These are phyloP conservation scores for Malus asiatica DNA, from an alignment of 306 rosid genomes.

Conservation along the genomic window DNA sequence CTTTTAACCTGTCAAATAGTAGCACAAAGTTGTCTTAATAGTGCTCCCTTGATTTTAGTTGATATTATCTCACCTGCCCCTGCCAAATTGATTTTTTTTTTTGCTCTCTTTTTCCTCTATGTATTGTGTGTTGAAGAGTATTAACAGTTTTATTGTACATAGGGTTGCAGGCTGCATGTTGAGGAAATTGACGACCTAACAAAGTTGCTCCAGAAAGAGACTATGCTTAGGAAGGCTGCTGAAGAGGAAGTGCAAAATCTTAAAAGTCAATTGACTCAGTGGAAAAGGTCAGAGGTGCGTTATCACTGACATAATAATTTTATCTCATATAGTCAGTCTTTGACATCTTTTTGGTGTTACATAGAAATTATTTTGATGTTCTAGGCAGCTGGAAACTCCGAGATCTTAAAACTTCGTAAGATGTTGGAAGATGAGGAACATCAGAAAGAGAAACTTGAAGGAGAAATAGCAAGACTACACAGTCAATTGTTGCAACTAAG, in stretches of 20 bases:
- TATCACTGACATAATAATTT: slow-evolving; percentile 19
- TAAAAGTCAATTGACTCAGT: slow-evolving; percentile 57
- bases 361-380: slow-evolving; percentile 21
- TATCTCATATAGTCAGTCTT: background rate
- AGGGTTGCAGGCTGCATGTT: slow-evolving; percentile 8
- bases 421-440: slow-evolving; percentile 62
- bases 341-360: slow-evolving; percentile 12
- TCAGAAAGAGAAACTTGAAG: slow-evolving; percentile 75
- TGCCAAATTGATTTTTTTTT: background rate
- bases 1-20: background rate
- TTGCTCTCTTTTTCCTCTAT: background rate
- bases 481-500: slow-evolving; percentile 80
- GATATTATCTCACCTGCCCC: background rate
- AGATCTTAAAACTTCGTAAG: slow-evolving; percentile 61
- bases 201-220: slow-evolving; percentile 61
- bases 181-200: slow-evolving; percentile 73
- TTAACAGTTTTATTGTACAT: background rate
- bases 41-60: background rate
- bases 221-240: slow-evolving; percentile 60
- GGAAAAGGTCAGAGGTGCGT: slow-evolving; percentile 80
- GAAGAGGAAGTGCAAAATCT: slow-evolving; percentile 73
- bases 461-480: slow-evolving; percentile 77
- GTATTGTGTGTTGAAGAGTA: background rate
- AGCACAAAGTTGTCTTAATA: background rate
- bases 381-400: slow-evolving; percentile 62